Evolutionary conservation across 768 basidiomycete species (phyloP).

Genomic region (Suillus plorans): DNA sequence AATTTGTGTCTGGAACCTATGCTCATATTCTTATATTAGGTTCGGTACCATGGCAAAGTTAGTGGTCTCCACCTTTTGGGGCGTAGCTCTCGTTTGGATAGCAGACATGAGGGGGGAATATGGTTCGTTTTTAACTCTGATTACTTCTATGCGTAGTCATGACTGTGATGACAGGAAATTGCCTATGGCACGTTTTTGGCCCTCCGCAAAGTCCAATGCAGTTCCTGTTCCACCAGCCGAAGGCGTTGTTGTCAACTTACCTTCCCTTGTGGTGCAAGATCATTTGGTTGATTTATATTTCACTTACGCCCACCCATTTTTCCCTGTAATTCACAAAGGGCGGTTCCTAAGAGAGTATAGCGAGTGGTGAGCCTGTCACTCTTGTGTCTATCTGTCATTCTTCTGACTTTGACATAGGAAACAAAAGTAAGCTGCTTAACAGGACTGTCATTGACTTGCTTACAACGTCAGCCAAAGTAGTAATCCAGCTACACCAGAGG

Average conservation of each 20-base stretch:
- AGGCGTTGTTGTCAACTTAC: conserved; percentile 49
- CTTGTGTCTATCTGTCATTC: background rate
- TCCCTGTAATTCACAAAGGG: conserved; percentile 76
- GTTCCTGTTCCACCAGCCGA: conserved; percentile 42
- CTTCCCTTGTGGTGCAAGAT: conserved; percentile 62
- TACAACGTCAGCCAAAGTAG: conserved; percentile 28
- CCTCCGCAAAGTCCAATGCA: conserved; percentile 47
- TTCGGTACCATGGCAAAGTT: conserved; percentile 80
- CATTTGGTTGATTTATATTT: conserved; percentile 76
- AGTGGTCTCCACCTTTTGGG: conserved; percentile 78
- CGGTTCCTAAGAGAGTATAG: conserved; percentile 68
- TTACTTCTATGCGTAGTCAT: conserved; percentile 17
- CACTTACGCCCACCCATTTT: conserved; percentile 78
- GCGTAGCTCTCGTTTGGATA: conserved; percentile 62
- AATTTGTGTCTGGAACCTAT: background rate
- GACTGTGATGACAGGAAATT: conserved; percentile 46
- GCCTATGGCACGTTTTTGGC: conserved; percentile 78
- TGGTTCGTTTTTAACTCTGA: conserved; percentile 43
- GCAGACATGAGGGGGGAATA: conserved; percentile 65
- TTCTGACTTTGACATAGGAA: conserved; percentile 25
- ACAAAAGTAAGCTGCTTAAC: conserved; percentile 17
- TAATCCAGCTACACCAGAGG: conserved; percentile 35
- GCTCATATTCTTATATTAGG: conserved; percentile 37
- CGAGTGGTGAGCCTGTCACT: conserved; percentile 39
- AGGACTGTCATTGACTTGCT: conserved; percentile 15